phyloP scores from a whole-genome alignment of 1,139 yeast species.

The Pichia sp. region DNA sequence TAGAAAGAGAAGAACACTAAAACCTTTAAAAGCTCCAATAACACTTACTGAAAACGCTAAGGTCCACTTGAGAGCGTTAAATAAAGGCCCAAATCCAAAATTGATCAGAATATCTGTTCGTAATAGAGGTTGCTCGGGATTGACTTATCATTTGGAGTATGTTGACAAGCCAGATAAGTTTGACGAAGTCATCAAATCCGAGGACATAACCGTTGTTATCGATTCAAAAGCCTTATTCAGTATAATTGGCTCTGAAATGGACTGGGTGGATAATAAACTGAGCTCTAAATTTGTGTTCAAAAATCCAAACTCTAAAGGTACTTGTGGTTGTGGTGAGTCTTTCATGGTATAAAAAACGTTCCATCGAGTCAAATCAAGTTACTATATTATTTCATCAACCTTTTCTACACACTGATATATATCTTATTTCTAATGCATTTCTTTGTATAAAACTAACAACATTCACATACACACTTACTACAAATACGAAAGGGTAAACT shows the following conservation, averaged over 20 bases:
- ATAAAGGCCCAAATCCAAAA: conserved; percentile 80
- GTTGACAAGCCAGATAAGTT: conserved; percentile 86
- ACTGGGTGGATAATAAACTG: conserved; percentile 91
- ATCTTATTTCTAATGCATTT: no score
- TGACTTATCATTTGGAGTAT: conserved; percentile 85
- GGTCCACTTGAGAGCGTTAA: conserved; percentile 54
- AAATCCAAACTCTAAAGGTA: conserved; percentile 94
- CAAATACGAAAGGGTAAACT: no score
- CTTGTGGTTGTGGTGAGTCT: conserved; percentile 98
- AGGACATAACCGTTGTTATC: conserved; percentile 84
- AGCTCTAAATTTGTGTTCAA: conserved; percentile 83
- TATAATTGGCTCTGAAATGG: conserved; percentile 97
- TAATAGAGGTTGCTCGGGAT: conserved; percentile 94
- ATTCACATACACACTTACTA: no score
- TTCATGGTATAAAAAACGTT: conserved; percentile 64
- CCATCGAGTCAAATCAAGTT: no score
- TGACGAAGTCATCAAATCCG: conserved; percentile 88
- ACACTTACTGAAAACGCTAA: conserved; percentile 70
- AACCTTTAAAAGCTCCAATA: conserved; percentile 85
- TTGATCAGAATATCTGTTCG: conserved; percentile 88
- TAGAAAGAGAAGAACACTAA: conserved; percentile 56
- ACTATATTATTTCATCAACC: no score
- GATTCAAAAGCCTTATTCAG: conserved; percentile 94
- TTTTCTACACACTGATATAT: no score
- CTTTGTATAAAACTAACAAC: no score